phyloP scores from a whole-genome alignment of 305 asterid genomes.

The Withania somnifera region DNA sequence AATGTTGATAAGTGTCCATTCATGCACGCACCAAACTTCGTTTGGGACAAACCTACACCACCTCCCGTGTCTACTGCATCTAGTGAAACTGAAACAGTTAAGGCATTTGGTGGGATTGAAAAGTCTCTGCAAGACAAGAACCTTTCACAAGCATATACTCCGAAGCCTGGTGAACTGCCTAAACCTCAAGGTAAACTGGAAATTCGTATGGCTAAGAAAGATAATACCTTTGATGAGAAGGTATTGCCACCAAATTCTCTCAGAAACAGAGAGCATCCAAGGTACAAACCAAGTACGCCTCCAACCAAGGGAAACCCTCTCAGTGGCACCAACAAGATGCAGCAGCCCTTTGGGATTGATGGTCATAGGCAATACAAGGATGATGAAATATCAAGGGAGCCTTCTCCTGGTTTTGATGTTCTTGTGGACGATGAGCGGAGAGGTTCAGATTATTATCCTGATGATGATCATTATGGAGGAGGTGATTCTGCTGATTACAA shows the following conservation, averaged over 20 bases:
- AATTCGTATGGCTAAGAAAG: conserved; percentile 22
- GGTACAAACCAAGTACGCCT: conserved; percentile 23
- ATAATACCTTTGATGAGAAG: conserved; percentile 23
- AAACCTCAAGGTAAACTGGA: conserved; percentile 22
- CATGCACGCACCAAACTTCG: conserved; percentile 45
- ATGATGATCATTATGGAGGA: conserved; percentile 57
- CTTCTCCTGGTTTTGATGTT: conserved; percentile 93
- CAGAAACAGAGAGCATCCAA: conserved; percentile 16
- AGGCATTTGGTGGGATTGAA: conserved; percentile 34
- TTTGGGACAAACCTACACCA: conserved; percentile 32
- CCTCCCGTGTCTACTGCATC: conserved; percentile 27
- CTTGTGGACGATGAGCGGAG: conserved; percentile 72
- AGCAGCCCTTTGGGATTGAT: conserved; percentile 36
- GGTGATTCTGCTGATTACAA: conserved; percentile 36
- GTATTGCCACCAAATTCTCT: conserved; percentile 18
- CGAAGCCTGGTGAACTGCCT: conserved; percentile 24
- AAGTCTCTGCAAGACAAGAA: conserved; percentile 41
- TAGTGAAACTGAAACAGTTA: conserved; percentile 32
- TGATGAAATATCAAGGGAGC: conserved; percentile 75
- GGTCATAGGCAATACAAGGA: conserved; percentile 50
- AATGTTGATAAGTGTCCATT: conserved; percentile 89
- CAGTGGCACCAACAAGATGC: conserved; percentile 30
- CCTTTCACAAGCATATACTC: conserved; percentile 16
- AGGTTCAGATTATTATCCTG: conserved; percentile 58
- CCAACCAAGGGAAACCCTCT: conserved; percentile 30